Evolutionary conservation across 805 yeast species (phyloP).

Genomic region (Yamadazyma scolyti): DNA sequence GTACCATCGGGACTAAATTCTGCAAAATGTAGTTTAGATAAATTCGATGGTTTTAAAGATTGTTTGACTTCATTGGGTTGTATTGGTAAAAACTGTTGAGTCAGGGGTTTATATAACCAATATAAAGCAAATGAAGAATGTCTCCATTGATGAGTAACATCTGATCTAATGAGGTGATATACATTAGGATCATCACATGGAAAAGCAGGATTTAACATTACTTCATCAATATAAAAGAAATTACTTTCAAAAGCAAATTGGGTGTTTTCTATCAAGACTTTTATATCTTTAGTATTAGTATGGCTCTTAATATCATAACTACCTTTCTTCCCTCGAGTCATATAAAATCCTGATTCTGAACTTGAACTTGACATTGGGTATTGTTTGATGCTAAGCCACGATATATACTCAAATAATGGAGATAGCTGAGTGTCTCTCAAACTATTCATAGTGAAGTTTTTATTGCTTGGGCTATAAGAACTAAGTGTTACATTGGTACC

Average conservation of each 20-base stretch:
- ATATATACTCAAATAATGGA: constrained; percentile 13
- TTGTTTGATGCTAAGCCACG: constrained; percentile 30
- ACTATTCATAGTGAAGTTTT: constrained; percentile 25
- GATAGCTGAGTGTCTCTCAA: constrained; percentile 20
- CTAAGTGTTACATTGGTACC: constrained; percentile 31
- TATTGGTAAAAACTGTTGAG: constrained; percentile 27
- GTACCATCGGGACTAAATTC: constrained; percentile 61
- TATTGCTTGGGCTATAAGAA: constrained; percentile 19
- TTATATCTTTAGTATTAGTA: constrained; percentile 16
- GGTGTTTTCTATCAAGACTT: constrained; percentile 22
- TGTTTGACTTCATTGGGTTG: constrained; percentile 17
- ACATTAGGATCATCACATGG: constrained; percentile 40
- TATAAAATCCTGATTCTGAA: constrained; percentile 26
- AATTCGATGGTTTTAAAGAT: constrained; percentile 2
- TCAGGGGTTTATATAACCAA: constrained; percentile 31
- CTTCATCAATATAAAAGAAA: constrained; percentile 25
- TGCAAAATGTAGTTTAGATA: constrained; percentile 46
- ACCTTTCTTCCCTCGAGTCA: constrained; percentile 12
- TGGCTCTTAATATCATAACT: constrained; percentile 20
- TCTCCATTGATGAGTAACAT: constrained; percentile 42
- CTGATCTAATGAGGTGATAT: constrained; percentile 53
- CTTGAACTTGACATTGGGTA: constrained; percentile 19
- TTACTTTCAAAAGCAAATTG: constrained; percentile 42
- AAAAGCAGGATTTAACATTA: constrained; percentile 37
- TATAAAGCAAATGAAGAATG: constrained; percentile 33